These are phyloP conservation scores for Aspergillus tubingensis DNA, from an alignment of 2,329 filamentous ascomycete species.

Conservation along the genomic window DNA sequence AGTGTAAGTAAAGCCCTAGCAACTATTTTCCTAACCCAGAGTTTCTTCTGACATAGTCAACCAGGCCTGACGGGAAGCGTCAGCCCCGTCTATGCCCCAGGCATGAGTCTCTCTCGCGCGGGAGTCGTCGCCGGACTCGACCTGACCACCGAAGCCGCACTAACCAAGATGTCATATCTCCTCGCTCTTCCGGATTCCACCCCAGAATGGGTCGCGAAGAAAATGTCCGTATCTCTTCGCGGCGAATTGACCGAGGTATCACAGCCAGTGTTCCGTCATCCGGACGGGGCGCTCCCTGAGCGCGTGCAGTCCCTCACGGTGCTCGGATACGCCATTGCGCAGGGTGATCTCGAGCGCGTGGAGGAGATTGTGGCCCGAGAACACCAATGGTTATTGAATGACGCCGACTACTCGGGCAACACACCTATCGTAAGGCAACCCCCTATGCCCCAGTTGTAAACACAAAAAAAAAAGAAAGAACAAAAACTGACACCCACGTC, in stretches of 20 bases:
- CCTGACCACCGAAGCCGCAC: conserved; percentile 83
- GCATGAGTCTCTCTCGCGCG: conserved; percentile 74
- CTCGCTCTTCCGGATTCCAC: conserved; percentile 68
- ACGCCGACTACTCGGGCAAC: conserved; percentile 79
- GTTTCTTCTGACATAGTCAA: conserved; percentile 21
- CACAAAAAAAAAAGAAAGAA: no score
- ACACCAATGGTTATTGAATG: conserved; percentile 68
- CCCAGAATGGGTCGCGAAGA: conserved; percentile 64
- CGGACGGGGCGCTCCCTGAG: conserved; percentile 58
- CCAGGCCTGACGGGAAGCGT: conserved; percentile 66
- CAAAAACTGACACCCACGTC: neutral
- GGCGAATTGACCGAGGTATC: conserved; percentile 82
- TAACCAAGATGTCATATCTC: conserved; percentile 88
- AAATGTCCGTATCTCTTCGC: conserved; percentile 74
- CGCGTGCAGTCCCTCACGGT: conserved; percentile 69
- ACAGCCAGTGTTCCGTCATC: conserved; percentile 74
- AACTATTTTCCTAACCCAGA: no score
- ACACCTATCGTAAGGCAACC: conserved; percentile 53
- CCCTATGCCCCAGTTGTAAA: neutral
- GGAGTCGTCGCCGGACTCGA: conserved; percentile 89
- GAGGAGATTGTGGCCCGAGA: conserved; percentile 68
- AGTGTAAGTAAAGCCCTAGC: no score
- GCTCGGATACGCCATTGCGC: conserved; percentile 76
- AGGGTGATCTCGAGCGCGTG: conserved; percentile 67
- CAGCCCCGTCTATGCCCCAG: conserved; percentile 74